Base-by-base conservation (phyloP, 2,329 filamentous ascomycete genomes). In the Hypoxylon sp. region DNA sequence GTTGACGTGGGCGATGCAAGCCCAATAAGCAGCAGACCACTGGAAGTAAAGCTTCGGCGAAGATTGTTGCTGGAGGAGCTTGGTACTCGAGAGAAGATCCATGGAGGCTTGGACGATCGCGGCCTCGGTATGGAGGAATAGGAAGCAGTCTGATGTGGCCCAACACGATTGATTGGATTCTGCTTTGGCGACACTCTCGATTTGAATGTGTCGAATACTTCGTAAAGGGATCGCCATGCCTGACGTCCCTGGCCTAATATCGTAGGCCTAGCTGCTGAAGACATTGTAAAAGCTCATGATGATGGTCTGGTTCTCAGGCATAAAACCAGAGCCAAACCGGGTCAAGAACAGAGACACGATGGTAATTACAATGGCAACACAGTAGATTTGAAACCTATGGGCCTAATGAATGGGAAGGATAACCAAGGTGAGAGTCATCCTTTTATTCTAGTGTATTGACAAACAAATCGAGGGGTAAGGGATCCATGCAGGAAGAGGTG, bases 31-130 rank as follows among this genome's bases (percentile, higher is more conserved):
- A 89, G 78, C 36, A 88, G 79, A 5, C 86, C 83, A 23, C 86
- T 84, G 1, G 86, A 87, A 34, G 85, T 84, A 73, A 86, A 86
- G 73, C 83, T 85, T 64, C 81, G 82, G 10, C 82, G 83, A 23
- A 83, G 78, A 74, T 84, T 80, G 61, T 78, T 76, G 25, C 76
- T 72, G 64, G 78, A 77, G 50, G 78, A 68, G 71, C 78, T 77
- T 76, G 76, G 63, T 25, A 49, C 19, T 59, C 67, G 69, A 43
- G 74, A 72, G 51, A 73, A 75, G 2, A 74, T 67, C 65, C 75
- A 76, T 43, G 75, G 75, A 17, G 73, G 62, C 41, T 70, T 72
- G 17, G 73, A 73, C 19, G 76, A 73, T 50, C 63, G 75, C 58
- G 59, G 60, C 19, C 53, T 51, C 25, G 65, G 34, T 51, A 69